Evolutionary conservation across 2,329 filamentous ascomycete genomes (phyloP).

Genomic region (Sporothrix euskadiensis): DNA sequence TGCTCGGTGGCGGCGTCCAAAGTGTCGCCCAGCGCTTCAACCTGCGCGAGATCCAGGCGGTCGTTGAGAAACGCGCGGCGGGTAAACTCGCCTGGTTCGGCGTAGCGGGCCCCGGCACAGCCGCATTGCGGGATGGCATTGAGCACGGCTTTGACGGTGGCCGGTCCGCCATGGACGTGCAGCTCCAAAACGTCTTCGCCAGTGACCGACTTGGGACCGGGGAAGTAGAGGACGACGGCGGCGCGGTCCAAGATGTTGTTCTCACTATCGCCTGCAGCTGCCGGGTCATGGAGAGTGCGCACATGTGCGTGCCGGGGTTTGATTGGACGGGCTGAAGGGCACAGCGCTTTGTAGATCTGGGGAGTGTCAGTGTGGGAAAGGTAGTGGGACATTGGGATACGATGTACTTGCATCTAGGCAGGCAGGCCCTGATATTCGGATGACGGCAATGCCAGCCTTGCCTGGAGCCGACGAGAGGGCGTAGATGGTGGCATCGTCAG

Average conservation of each 20-base stretch:
- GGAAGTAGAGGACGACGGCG: constrained; percentile 81
- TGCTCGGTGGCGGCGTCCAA: constrained; percentile 80
- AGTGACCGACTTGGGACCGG: constrained; percentile 77
- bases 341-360: constrained; percentile 55
- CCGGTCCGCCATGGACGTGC: constrained; percentile 89
- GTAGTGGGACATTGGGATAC: background rate
- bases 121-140: constrained; percentile 62
- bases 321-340: constrained; percentile 49
- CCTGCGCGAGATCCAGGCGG: constrained; percentile 82
- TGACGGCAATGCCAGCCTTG: constrained; percentile 84
- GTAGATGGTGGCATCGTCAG: constrained; percentile 71
- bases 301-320: constrained; percentile 65
- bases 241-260: constrained; percentile 70
- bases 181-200: constrained; percentile 91
- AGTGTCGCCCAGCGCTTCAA: constrained; percentile 64
- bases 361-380: background rate
- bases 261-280: background rate
- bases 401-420: constrained; percentile 60
- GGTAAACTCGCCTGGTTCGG: constrained; percentile 94
- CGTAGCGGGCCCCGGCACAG: constrained; percentile 68
- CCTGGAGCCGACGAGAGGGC: constrained; percentile 86
- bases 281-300: constrained; percentile 67
- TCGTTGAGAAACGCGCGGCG: constrained; percentile 85
- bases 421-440: constrained; percentile 79
- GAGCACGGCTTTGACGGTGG: constrained; percentile 84